Percentiles rank a stretch among this genome's conserved stretches.
These are phyloP conservation scores for Wickerhamiella pararugosa DNA, from an alignment of 1,139 yeast species.

Conservation along the genomic window DNA sequence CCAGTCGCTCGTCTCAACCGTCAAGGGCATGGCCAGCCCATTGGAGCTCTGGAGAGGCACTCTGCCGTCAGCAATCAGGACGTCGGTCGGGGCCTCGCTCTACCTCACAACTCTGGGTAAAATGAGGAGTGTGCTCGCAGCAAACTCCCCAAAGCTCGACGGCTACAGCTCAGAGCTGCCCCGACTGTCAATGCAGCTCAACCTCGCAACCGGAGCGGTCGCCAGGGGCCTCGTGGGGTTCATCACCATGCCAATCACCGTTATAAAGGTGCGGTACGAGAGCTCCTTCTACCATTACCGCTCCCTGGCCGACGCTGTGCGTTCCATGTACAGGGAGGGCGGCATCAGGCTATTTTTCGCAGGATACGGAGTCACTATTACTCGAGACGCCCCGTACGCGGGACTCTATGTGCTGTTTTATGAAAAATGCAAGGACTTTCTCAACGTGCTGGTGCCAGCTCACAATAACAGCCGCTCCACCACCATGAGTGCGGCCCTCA, in stretches of 20 bases:
- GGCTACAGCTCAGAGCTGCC: conserved; percentile 34
- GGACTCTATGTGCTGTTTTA: conserved; percentile 79
- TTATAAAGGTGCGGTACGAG: conserved; percentile 81
- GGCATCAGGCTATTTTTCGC: conserved; percentile 60
- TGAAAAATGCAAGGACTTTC: conserved; percentile 47
- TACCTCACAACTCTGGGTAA: conserved; percentile 61
- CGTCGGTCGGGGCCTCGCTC: conserved; percentile 81
- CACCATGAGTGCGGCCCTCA: conserved; percentile 41
- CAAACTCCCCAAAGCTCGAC: conserved; percentile 13
- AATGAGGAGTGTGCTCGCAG: conserved; percentile 40
- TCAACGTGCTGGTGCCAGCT: conserved; percentile 19
- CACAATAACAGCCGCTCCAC: conserved; percentile 17
- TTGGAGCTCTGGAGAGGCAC: conserved; percentile 78
- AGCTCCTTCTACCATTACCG: conserved; percentile 50
- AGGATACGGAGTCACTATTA: conserved; percentile 77
- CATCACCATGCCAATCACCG: conserved; percentile 93
- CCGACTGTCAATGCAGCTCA: conserved; percentile 51
- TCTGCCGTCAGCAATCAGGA: conserved; percentile 73
- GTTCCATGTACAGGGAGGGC: conserved; percentile 37
- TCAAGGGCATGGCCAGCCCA: conserved; percentile 29
- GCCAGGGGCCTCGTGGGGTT: conserved; percentile 76
- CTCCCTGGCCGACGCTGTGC: conserved; percentile 48
- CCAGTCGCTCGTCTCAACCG: conserved; percentile 26
- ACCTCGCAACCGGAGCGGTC: conserved; percentile 60
- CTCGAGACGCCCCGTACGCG: conserved; percentile 92